A percentile compares a stretch with the other conserved stretches of the same genome.
Evolutionary conservation across 2,329 filamentous ascomycete species (phyloP).

Genomic region (Penicillium sp.): DNA sequence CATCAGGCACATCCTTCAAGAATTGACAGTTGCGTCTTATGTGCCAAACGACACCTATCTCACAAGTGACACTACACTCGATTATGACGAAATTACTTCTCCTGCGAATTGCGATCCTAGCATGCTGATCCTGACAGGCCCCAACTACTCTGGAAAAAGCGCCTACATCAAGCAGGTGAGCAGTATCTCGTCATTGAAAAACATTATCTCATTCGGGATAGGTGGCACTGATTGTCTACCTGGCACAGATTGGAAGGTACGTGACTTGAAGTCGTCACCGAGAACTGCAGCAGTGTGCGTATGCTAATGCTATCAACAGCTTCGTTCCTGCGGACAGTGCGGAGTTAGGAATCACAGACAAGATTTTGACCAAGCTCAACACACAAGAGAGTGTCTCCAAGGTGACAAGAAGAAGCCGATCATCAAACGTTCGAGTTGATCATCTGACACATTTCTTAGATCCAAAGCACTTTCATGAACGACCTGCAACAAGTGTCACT

Average conservation of each 20-base stretch:
- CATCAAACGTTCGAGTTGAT: background rate
- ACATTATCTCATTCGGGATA: conserved; percentile 17
- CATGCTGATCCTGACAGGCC: conserved; percentile 81
- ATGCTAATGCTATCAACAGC: conserved; percentile 45
- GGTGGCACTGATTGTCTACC: conserved; percentile 82
- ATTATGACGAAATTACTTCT: background rate
- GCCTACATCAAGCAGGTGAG: conserved; percentile 82
- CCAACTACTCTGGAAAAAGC: conserved; percentile 96
- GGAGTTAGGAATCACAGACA: conserved; percentile 83
- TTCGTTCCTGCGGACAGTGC: conserved; percentile 82
- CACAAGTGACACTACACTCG: conserved; percentile 53
- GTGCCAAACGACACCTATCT: conserved; percentile 80
- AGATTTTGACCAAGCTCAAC: conserved; percentile 82
- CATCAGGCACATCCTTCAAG: conserved; percentile 75
- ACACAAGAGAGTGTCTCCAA: conserved; percentile 69
- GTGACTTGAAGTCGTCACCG: background rate
- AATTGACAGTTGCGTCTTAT: conserved; percentile 76
- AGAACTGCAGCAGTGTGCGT: background rate
- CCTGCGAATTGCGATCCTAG: conserved; percentile 52
- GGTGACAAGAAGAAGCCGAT: conserved; percentile 22
- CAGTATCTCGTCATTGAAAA: background rate
- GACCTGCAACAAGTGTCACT: conserved; percentile 86
- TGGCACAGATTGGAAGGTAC: conserved; percentile 78
- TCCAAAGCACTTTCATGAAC: conserved; percentile 71
- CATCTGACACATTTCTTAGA: conserved; percentile 28